These are phyloP conservation scores for Pseudocohnilembus persalinus DNA, from an alignment of 169 alveolate genomes.

Conservation along the genomic window DNA sequence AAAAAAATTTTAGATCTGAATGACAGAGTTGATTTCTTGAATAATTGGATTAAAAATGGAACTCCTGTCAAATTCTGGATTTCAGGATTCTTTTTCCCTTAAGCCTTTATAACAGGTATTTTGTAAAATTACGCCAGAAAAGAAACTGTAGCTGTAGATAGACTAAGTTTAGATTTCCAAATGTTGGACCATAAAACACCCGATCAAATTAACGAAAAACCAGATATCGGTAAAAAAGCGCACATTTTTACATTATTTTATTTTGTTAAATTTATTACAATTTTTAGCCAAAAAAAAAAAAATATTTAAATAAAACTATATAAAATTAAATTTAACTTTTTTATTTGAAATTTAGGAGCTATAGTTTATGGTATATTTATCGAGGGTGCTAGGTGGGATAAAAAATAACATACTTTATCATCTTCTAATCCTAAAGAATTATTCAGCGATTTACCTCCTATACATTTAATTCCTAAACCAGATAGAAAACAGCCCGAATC, in stretches of 20 bases:
- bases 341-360: constrained; percentile 49
- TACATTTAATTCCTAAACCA: constrained; percentile 66
- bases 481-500: constrained; percentile 48
- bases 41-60: constrained; percentile 81
- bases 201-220: constrained; percentile 60
- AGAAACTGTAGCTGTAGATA: constrained; percentile 84
- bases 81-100: constrained; percentile 82
- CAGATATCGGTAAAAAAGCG: constrained; percentile 69
- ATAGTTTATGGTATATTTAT: constrained; percentile 83
- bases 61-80: constrained; percentile 86
- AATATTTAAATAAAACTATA: too few species aligned
- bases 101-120: constrained; percentile 90
- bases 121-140: constrained; percentile 88
- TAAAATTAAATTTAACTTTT: constrained; percentile 20
- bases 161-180: constrained; percentile 70
- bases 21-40: constrained; percentile 77
- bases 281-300: neutral
- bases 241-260: neutral
- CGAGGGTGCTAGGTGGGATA: constrained; percentile 88
- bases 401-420: constrained; percentile 49
- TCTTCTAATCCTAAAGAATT: constrained; percentile 72
- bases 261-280: neutral
- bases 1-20: constrained; percentile 58
- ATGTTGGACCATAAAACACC: constrained; percentile 57
- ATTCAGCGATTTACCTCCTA: constrained; percentile 73